These are phyloP conservation scores for Phytophthora syringae DNA, from an alignment of 352 stramenopile species.

Conservation along the genomic window DNA sequence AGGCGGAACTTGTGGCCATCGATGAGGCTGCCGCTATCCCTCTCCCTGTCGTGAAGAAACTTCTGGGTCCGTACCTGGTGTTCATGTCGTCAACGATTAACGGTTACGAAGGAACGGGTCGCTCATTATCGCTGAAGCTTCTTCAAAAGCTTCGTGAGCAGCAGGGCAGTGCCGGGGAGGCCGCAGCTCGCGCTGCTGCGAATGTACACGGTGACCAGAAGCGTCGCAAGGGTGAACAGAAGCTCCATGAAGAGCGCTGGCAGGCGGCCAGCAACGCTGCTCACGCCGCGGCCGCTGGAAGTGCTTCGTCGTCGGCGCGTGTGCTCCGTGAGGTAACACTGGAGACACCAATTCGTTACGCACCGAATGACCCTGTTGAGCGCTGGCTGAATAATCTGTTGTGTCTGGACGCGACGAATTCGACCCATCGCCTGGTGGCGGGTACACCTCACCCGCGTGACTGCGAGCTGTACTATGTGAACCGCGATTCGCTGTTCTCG, in stretches of 20 bases:
- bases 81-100: conserved; percentile 99
- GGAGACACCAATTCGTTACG: conserved; percentile 98
- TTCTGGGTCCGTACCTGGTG: conserved; percentile 97
- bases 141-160: conserved; percentile 97
- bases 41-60: conserved; percentile 96
- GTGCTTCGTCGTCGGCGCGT: conserved; percentile 56
- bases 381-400: conserved; percentile 97
- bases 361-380: conserved; percentile 95
- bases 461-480: conserved; percentile 99
- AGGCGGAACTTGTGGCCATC: conserved; percentile 98
- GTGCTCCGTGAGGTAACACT: conserved; percentile 96
- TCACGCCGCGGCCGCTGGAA: conserved; percentile 56
- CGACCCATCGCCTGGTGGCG: conserved; percentile 87
- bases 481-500: conserved; percentile 99
- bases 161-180: conserved; percentile 83
- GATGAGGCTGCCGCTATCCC: conserved; percentile 99
- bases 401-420: conserved; percentile 94
- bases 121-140: conserved; percentile 98
- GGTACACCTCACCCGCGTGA: conserved; percentile 95
- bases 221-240: conserved; percentile 95
- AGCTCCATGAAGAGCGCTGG: conserved; percentile 97
- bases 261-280: conserved; percentile 91
- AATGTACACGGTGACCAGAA: conserved; percentile 90
- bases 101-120: conserved; percentile 99
- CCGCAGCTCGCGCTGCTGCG: conserved; percentile 58